Conservation (phyloP, 2,329 filamentous ascomycete species). For the Beauveria asiatica region DNA sequence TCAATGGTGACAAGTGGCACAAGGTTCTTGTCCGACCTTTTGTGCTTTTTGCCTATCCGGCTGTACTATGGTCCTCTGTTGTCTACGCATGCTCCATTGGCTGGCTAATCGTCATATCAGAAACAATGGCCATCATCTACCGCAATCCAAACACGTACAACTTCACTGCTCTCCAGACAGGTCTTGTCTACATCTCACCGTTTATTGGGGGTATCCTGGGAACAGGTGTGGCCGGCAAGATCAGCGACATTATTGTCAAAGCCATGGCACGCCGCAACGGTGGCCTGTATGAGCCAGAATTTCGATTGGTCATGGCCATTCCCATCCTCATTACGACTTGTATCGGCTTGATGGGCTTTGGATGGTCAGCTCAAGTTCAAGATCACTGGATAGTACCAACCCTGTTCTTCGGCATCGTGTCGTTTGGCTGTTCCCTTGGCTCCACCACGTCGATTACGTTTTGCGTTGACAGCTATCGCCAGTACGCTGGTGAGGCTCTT, state of each 20-base stretch:
- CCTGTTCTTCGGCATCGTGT: slow-evolving; percentile 83
- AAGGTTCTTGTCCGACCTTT: slow-evolving; percentile 73
- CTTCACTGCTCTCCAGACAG: slow-evolving; percentile 72
- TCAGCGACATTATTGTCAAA: slow-evolving; percentile 78
- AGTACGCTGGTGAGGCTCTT: slow-evolving; percentile 88
- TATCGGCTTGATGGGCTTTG: slow-evolving; percentile 87
- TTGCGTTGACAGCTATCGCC: slow-evolving; percentile 83
- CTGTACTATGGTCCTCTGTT: slow-evolving; percentile 78
- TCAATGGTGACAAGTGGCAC: slow-evolving; percentile 71
- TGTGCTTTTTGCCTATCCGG: slow-evolving; percentile 77
- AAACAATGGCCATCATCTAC: slow-evolving; percentile 76
- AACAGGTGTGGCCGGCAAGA: slow-evolving; percentile 81
- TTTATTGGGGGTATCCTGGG: slow-evolving; percentile 84
- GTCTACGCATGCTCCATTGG: slow-evolving; percentile 85
- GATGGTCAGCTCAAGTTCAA: slow-evolving; percentile 73
- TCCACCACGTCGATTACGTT: slow-evolving; percentile 91
- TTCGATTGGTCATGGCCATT: slow-evolving; percentile 77
- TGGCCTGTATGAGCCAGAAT: slow-evolving; percentile 94
- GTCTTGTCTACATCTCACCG: slow-evolving; percentile 81
- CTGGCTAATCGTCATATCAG: slow-evolving; percentile 92
- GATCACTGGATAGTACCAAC: slow-evolving; percentile 89
- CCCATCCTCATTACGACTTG: slow-evolving; percentile 72
- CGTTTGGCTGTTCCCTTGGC: slow-evolving; percentile 84
- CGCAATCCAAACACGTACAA: slow-evolving; percentile 61
- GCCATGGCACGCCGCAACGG: slow-evolving; percentile 77